Base-by-base conservation (phyloP, 192 early-diverging fungal species). In the Gigaspora rosea region DNA sequence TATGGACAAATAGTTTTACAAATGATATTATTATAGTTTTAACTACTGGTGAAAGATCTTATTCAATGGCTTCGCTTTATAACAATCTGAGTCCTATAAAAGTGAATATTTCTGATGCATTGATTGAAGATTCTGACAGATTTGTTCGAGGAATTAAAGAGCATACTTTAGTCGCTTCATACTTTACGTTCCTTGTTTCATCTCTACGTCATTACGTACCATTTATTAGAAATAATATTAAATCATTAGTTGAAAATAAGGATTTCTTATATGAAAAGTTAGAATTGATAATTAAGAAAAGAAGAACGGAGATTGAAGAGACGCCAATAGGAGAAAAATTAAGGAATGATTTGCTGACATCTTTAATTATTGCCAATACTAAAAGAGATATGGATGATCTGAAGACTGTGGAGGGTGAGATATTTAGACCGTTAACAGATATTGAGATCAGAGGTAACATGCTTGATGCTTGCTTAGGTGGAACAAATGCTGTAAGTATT, bases 251-350 rank as follows among this genome's bases (percentile, higher is more conserved):
- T 3, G 8, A 73, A 9, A 58, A 32, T 56, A 33, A 6, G 10
- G 18, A 32, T 46, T n/a, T 18, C 3, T 35, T 41, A 8, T 10
- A 7, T 73, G n/a, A 73, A 16, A 7, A 2, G 0, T 3, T 73
- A 1, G 4, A 35, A 2, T 46, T 58, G 8, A 58, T 73, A 8
- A 73, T 59, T 47, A 15, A 48, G 11, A 8, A 59, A 33, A 15
- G 57, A 73, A 6, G 71, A 58, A 36, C 27, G 5, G 71, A 73
- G 33, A 73, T 73, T 57, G 71, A 56, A 36, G 48, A 59, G 8
- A 27, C n/a, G 3, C 22, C 51, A 1, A 46, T 46, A 13, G 33
- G 36, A 18, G 3, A 16, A 2, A 4, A 36, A 57, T 73, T 58
- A 20, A 56, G 41, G 32, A 27, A 35, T 59, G 71, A 73, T 73